Base-by-base conservation (phyloP, 768 basidiomycete species). In the Chalciporus piperatus region DNA sequence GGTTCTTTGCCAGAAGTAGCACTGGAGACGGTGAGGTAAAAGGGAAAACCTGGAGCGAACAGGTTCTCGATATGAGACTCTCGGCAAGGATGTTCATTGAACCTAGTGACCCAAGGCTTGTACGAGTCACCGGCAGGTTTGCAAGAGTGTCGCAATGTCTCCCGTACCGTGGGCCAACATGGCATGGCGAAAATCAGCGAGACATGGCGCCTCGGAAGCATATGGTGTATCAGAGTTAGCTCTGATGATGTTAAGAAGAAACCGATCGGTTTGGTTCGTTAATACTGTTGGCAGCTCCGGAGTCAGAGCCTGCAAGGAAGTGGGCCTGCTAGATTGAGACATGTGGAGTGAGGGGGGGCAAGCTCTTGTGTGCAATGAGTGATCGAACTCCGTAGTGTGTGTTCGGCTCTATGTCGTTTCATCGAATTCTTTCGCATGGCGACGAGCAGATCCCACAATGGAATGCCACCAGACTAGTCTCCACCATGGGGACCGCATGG, bases 31-130 rank as follows among this genome's bases (percentile, higher is more conserved):
- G 25, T 23, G 1, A 63, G 12, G 20, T 17, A 57, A 17, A 22
- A 43, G 6, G 61, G 59, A 2, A 63, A 22, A 6, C 56, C 53
- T 0, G 54, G 60, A n/a, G 57, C 51, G 22, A 62, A 40, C 25
- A 62, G 27, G 20, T 58, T 50, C 9, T 48, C 44, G 27, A 61
- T 30, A 2, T 33, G 46, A 14, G 48, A 47, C 42, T 56, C 57
- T 25, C 25, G 39, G 39, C 54, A 57, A 16, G 48, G 52, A 1
- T 32, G 27, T 28, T 51, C 46, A 11, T 50, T 19, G 27, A 62
- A 59, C 19, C 45, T 37, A 6, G 42, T 23, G 1, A 56, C n/a
- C 50, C 52, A 56, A 4, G 55, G 60, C 25, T 48, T 46, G 45
- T 56, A 61, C 1, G 47, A 19, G 52, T 45, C 16, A 53, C n/a